Base-by-base conservation (phyloP, 306 rosid genomes). In the Sicyos baderoa region DNA sequence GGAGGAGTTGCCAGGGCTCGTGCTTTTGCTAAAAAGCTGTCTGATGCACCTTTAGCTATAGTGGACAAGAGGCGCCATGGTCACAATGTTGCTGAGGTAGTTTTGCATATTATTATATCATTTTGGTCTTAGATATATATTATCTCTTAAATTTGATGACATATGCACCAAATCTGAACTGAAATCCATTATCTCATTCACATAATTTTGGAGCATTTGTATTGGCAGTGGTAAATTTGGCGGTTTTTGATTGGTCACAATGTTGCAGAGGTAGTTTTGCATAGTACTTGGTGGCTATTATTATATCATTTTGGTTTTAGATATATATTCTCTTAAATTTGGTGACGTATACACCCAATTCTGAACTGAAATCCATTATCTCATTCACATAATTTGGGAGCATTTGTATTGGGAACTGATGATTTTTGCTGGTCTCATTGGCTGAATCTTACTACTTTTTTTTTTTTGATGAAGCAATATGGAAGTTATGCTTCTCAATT, bases 1-100 rank as follows among this genome's bases (percentile, higher is more conserved):
- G 99, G 99, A 61, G 97, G 99, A 32, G 99, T 93, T 77, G 99
- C 99, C 51, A 93, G 97, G 75, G 99, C 99, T 53, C 99, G 99
- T 74, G 90, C 97, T 77, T 93, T 93, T 84, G 99, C 99, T 0
- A 90, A 93, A 81, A 90, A 90, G 35, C 78, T 90, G 73, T 93
- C 97, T 37, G 99, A 93, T 81, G 99, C 99, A 14, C 99, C 99
- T 73, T 75, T 93, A 73, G 99, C 99, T 75, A 93, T 93, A 60
- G 94, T 93, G 44, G 99, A 93, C 84, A 93, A 93, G 79, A 90
- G 99, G 75, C 97, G 97, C 14, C 88, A 86, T 0, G 99, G 97
- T 42, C 99, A 93, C 78, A 93, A 93, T 72, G 76, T 73, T 61
- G 76, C 76, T 0, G 76, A 73, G 76, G 76, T 73, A 73, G 29